These are phyloP conservation scores for Dichomitus squalens DNA, from an alignment of 1,284 basidiomycete species.

Conservation along the genomic window DNA sequence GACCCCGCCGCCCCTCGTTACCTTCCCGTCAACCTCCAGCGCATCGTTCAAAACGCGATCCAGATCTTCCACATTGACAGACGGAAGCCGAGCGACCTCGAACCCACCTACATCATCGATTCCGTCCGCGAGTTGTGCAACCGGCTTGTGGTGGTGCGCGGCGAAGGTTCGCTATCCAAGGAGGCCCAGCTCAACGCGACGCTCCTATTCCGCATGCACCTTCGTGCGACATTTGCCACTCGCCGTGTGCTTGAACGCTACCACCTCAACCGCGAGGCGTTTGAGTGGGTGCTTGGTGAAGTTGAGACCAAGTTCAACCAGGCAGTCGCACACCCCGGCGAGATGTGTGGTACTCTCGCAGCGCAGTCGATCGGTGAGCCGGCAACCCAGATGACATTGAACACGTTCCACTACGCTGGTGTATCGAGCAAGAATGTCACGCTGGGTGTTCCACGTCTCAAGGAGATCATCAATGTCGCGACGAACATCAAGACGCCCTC, in stretches of 20 bases:
- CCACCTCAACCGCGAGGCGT: conserved; percentile 89
- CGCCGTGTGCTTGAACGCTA: conserved; percentile 85
- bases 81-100: conserved; percentile 91
- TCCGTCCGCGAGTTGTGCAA: conserved; percentile 72
- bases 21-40: conserved; percentile 92
- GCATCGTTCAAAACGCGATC: conserved; percentile 93
- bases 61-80: conserved; percentile 98
- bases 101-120: conserved; percentile 87
- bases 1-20: conserved; percentile 76
- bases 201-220: conserved; percentile 90
- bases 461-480: conserved; percentile 99
- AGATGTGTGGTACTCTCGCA: conserved; percentile 98
- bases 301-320: conserved; percentile 95
- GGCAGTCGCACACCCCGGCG: conserved; percentile 90
- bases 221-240: conserved; percentile 85
- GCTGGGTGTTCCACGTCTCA: conserved; percentile 95
- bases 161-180: conserved; percentile 72
- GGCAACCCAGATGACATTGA: conserved; percentile 97
- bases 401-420: conserved; percentile 99
- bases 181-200: conserved; percentile 92
- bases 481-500: conserved; percentile 99
- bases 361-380: conserved; percentile 99
- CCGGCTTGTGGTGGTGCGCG: conserved; percentile 85
- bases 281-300: conserved; percentile 98
- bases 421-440: conserved; percentile 98